Base-by-base conservation (phyloP, 2,329 filamentous ascomycete genomes). In the Orbilia blumenaviensis region DNA sequence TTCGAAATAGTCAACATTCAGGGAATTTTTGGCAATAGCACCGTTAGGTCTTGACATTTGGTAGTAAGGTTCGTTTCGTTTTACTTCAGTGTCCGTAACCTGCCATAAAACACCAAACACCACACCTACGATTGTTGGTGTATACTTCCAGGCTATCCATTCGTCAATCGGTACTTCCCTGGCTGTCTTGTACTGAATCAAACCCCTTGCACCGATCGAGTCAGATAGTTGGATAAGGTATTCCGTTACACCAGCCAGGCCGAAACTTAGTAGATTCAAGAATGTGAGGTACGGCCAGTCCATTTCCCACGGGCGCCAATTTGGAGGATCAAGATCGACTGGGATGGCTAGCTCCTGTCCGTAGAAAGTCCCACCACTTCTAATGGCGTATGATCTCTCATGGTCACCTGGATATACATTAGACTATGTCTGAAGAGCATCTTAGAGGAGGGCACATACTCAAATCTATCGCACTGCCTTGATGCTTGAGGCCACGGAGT, bases 1-100 rank as follows among this genome's bases (percentile, higher is more conserved):
- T 3, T 90, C 92, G 48, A 91, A 86, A 74, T 93, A 93, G 81
- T 92, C 89, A 76, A 91, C 89, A 78, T 92, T 92, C 80, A 93
- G 87, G 0, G 89, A 91, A 80, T 89, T 87, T 41, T 86, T 87
- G 0, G 89, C 89, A 18, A 89, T 82, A 0, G 89, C 88, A 12
- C 89, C 89, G 2, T 85, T 85, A 2, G 85, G 83, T 42, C 77
- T 78, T 2, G 88, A 90, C 58, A 91, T 84, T 80, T 91, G 89
- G 78, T 90, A 89, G 79, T 88, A 91, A 0, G 89, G 87, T 80
- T 91, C 89, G 27, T 90, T 82, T n/a, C 89, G 86, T 80, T 87
- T 88, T 1, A 91, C 88, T 78, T 90, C 89, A 73, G 89, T 88
- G 81, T 90, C 89, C 38, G 87, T 88, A 10, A 89, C 85, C 81